Base-by-base conservation (phyloP, 257 asterid genomes). In the Prunella vulgaris region DNA sequence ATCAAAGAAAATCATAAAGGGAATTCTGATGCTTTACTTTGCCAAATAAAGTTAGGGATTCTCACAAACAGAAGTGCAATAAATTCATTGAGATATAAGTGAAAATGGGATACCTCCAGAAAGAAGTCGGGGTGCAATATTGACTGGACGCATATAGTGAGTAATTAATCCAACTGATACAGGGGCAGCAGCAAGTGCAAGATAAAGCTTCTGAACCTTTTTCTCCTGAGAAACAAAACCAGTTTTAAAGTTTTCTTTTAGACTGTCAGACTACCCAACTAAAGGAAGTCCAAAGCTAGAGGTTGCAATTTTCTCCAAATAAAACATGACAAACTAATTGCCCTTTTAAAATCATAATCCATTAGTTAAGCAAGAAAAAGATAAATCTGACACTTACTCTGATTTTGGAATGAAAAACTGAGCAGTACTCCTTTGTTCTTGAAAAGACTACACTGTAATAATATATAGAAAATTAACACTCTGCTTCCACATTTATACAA, bases 131-230 rank as follows among this genome's bases (percentile, higher is more conserved):
- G 99, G 97, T 35, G 99, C 94, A 67, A 80, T 85, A 77, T 90
- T 93, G 60, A 82, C 69, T 27, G 97, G 97, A 53, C 96, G 96
- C 99, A 93, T 93, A 74, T 87, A 93, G 84, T 93, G 99, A 28
- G 94, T 77, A 63, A 93, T 73, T 51, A 87, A 74, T 52, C 99
- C 97, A 67, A 80, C 60, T 68, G 97, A 73, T 64, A 90, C 81
- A 13, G 96, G 95, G 80, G 94, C 90, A 78, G 93, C 84, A 52
- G 94, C 92, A 75, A 93, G 95, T 32, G 96, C 99, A 54, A 90
- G 91, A 82, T 93, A 90, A 63, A 88, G 90, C 88, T 93, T 93
- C 81, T 78, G 87, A 72, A 93, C 94, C 81, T 75, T 87, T 81
- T 88, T 90, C 74, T 88, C 97, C 97, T 90, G 94, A 52, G 66